Evolutionary conservation across 2,329 filamentous ascomycete species (phyloP).

Genomic region (Anthostomella pinea): DNA sequence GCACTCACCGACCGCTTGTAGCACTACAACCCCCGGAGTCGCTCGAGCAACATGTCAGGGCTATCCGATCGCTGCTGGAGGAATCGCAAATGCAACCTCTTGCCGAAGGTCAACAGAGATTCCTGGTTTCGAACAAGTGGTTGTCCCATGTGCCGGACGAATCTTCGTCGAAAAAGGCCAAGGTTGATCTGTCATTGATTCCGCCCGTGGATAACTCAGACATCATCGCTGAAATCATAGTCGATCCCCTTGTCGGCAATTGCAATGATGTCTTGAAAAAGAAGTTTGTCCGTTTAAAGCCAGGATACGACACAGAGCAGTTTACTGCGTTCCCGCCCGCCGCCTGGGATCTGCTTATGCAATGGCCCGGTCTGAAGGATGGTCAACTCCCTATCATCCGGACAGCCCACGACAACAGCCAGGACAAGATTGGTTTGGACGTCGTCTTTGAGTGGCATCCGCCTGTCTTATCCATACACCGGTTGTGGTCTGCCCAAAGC

Average conservation of each 20-base stretch:
- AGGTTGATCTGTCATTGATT: conserved; percentile 58
- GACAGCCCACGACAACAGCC: conserved; percentile 72
- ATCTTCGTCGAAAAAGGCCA: conserved; percentile 52
- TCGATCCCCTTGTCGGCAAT: conserved; percentile 40
- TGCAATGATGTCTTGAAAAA: conserved; percentile 34
- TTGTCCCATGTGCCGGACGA: conserved; percentile 68
- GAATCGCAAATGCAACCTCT: conserved; percentile 51
- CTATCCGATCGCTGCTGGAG: conserved; percentile 61
- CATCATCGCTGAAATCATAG: conserved; percentile 63
- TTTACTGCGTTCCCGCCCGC: conserved; percentile 75
- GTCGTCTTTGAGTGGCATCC: conserved; percentile 81
- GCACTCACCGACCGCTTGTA: conserved; percentile 13
- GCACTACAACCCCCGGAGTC: conserved; percentile 31
- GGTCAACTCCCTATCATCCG: conserved; percentile 71
- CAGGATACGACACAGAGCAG: conserved; percentile 64
- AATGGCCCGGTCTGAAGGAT: conserved; percentile 76
- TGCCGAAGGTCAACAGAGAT: conserved; percentile 72
- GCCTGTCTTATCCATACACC: conserved; percentile 80
- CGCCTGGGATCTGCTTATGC: conserved; percentile 77
- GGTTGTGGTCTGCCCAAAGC: conserved; percentile 63
- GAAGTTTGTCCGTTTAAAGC: conserved; percentile 71
- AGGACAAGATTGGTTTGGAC: conserved; percentile 55
- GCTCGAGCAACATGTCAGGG: conserved; percentile 70
- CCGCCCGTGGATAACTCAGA: conserved; percentile 87
- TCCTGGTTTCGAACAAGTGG: conserved; percentile 78